Evolutionary conservation across 148 eudicot species (phyloP), one percentile per base, ranked within the genome.

Genomic region (Beta vulgaris): DNA sequence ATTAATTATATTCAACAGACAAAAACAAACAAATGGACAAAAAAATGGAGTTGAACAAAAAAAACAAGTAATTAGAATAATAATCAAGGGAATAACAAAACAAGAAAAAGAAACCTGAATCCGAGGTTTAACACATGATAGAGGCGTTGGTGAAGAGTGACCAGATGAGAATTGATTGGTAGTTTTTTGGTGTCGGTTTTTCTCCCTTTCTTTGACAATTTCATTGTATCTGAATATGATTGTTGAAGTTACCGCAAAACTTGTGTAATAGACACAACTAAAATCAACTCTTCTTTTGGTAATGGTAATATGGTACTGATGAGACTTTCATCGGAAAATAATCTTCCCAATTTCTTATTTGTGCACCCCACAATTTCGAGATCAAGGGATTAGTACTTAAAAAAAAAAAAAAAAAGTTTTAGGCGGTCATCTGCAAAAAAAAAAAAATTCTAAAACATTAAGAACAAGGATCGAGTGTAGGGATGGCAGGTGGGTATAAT

Each of bases 71-170:
- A 66, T 46, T 14, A 77, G 9, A 23, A 9, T 57, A 55, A 39
- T 3, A 55, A 34, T 18, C 35, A 16, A 36, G 9, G 40, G 39
- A 29, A 36, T 12, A 42, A 68, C 42, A 58, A n/a, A n/a, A n/a
- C n/a, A n/a, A n/a, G n/a, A 42, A 71, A 51, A 34, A 9, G 12
- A 48, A 32, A 84, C 88, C 89, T 82, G 71, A 83, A 84, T 55
- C 88, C 93, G 43, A 91, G 91, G 67, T 81, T 79, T 59, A 93
- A 86, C 65, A 91, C 82, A 74, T 89, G 84, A 70, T 86, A 77
- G 67, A 93, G 88, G 79, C 93, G 96, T 53, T 84, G 88, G 72
- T 89, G 96, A 42, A 89, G 87, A n/a, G 78, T 88, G 71, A 28
- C 34, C 42, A 87, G 57, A 78, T 86, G 88, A 25, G 76, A 65